Conservation (phyloP, 2,329 filamentous ascomycete species). For the Neophaeococcomyces mojaviensis region DNA sequence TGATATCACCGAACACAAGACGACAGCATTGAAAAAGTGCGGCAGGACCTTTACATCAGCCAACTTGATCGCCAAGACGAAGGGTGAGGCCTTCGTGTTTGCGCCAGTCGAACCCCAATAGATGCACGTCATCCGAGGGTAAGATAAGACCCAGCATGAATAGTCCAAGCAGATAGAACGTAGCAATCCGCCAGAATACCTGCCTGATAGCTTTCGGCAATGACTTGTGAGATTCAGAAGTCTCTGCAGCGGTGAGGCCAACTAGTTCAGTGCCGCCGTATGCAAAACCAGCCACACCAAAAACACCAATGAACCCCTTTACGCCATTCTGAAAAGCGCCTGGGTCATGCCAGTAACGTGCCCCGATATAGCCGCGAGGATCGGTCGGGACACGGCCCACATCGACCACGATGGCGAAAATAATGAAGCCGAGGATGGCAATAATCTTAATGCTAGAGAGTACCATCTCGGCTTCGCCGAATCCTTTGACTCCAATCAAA, state of each 20-base stretch:
- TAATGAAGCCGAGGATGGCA: conserved; percentile 74
- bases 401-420: conserved; percentile 46
- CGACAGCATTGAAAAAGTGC: conserved; percentile 89
- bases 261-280: conserved; percentile 58
- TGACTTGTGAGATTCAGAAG: conserved; percentile 55
- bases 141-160: conserved; percentile 76
- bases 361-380: conserved; percentile 67
- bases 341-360: conserved; percentile 65
- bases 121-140: conserved; percentile 52
- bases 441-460: conserved; percentile 73
- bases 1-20: conserved; percentile 80
- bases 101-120: conserved; percentile 55
- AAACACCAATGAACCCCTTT: conserved; percentile 57
- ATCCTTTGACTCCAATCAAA: conserved; percentile 72
- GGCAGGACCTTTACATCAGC: conserved; percentile 74
- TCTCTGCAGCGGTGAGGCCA: conserved; percentile 53
- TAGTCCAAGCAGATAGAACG: conserved; percentile 81
- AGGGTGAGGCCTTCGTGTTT: conserved; percentile 72
- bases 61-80: conserved; percentile 83
- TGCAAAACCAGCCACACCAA: conserved; percentile 57
- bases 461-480: conserved; percentile 75
- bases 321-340: conserved; percentile 65
- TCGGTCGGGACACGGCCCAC: conserved; percentile 64
- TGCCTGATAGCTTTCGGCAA: conserved; percentile 43
- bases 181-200: conserved; percentile 80